Base-by-base conservation (phyloP, 768 basidiomycete species). In the Daedaleopsis nitida region DNA sequence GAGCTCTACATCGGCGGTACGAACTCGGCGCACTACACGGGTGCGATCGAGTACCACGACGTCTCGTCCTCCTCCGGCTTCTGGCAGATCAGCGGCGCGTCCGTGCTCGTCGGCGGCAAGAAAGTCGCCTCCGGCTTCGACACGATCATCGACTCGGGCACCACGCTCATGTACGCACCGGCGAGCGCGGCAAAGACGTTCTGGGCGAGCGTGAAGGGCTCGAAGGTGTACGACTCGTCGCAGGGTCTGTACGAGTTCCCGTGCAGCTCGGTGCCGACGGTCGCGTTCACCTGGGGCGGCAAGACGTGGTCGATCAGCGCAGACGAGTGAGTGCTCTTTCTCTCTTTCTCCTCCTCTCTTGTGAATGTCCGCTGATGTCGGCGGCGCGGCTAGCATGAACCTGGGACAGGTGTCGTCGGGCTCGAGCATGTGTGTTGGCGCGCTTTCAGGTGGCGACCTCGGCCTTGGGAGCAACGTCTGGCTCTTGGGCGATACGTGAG, bases 1-100 rank as follows among this genome's bases (percentile, higher is more conserved):
- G 82, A 84, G 68, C 77, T 89, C 13, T 80, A 76, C 60, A 67
- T 88, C 55, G 86, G 86, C 24, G 86, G 84, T 21, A 75, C 77
- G 5, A 77, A 89, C 70, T 65, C 67, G 3, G 62, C 68, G 17
- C 69, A 79, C 58, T 86, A 81, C 70, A 78, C 78, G n/a, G 81
- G 79, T 12, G 63, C 68, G 2, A 71, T 84, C 65, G 64, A 68
- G 57, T 64, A 64, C 64, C 67, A 68, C 62, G 11, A 53, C 59
- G 53, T 65, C 43, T 56, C 47, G 42, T 58, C 60, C 43, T 60
- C 53, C 21, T 16, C n/a, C 5, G 68, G 55, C 19, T 73, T 64
- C 65, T 74, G 72, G 70, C 68, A 72, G 59, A 64, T 74, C 51
- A 63, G 59, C 10, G 34, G 70, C 34, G 68, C 13, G 5, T 13